Evolutionary conservation across 306 rosid genomes (phyloP).

Genomic region (Fagus crenata): DNA sequence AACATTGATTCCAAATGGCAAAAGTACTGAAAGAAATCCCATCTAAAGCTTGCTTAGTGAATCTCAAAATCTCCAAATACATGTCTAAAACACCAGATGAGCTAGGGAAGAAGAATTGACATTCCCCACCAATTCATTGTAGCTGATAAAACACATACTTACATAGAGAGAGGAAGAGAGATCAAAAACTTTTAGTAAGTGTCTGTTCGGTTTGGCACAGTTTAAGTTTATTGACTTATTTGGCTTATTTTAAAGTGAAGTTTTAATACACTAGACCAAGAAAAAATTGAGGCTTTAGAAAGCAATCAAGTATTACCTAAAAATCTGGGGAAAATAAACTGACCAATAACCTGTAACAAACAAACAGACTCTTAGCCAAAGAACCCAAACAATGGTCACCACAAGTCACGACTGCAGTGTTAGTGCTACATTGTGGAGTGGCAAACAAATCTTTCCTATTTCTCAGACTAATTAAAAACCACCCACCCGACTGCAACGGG

Average conservation of each 20-base stretch:
- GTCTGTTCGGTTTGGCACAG: too few relatives aligned
- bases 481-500: too few relatives aligned
- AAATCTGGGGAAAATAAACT: too few relatives aligned
- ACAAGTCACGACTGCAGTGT: not conserved
- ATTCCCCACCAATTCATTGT: not conserved
- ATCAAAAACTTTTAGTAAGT: not conserved
- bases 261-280: too few relatives aligned
- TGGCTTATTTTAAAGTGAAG: too few relatives aligned
- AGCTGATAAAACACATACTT: not conserved
- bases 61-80: not conserved
- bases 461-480: not conserved
- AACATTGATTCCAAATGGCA: not conserved
- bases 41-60: not conserved
- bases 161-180: not conserved
- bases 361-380: not conserved
- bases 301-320: too few relatives aligned
- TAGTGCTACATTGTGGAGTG: not conserved
- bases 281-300: too few relatives aligned
- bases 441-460: not conserved
- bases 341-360: too few relatives aligned
- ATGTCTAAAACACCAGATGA: conserved; percentile 4
- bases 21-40: not conserved
- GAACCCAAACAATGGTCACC: not conserved
- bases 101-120: not conserved
- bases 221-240: too few relatives aligned